phyloP scores from a whole-genome alignment of 441 rosid genomes.

The Mallotus japonicus region DNA sequence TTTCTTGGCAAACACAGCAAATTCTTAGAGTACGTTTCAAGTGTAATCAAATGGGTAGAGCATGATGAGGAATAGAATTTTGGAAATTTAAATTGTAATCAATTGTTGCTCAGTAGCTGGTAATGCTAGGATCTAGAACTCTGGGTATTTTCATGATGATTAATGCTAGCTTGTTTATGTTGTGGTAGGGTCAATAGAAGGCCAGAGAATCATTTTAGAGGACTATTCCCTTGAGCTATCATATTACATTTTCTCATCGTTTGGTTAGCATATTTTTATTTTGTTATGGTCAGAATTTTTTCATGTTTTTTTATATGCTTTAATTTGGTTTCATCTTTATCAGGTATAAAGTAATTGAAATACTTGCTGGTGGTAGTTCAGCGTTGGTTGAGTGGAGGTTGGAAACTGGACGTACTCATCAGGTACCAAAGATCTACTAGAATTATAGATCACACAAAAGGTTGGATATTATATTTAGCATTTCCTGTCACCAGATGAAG shows the following conservation, averaged over 20 bases:
- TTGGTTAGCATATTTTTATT: not conserved
- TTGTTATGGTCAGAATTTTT: not conserved
- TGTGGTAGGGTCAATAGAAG: not conserved
- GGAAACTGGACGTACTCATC: conserved; percentile 99
- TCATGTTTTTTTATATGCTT: conserved; percentile 5
- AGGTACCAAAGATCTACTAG: conserved; percentile 43
- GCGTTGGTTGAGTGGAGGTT: conserved; percentile 93
- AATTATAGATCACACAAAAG: not conserved
- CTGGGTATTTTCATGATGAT: not conserved
- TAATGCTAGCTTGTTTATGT: not conserved
- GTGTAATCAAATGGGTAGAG: not conserved
- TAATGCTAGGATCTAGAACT: not conserved
- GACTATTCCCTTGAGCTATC: not conserved
- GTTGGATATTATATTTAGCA: not conserved
- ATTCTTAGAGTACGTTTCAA: not conserved
- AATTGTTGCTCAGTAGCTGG: not conserved
- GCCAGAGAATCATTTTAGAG: not conserved
- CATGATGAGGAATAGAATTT: not conserved
- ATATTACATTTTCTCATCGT: not conserved
- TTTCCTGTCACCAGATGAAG: not conserved
- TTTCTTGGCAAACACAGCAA: not conserved
- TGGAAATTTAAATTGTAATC: not conserved
- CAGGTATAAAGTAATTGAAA: conserved; percentile 87
- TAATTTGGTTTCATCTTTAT: conserved; percentile 23
- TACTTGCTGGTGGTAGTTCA: conserved; percentile 70